These are phyloP conservation scores for Phaeosphaeria sp. DNA, from an alignment of 2,329 filamentous ascomycete genomes.

Conservation along the genomic window DNA sequence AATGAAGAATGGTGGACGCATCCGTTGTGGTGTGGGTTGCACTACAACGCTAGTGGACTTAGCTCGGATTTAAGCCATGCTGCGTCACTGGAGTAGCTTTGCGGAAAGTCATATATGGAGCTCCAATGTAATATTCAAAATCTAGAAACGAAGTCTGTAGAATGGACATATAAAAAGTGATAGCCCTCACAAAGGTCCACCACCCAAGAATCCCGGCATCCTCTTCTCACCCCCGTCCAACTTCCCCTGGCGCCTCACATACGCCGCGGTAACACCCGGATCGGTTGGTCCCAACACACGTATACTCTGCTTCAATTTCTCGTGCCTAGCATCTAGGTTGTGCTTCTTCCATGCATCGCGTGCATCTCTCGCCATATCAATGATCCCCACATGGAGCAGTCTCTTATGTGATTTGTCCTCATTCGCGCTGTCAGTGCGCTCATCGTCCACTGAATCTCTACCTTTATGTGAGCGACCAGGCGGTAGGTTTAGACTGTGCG, in stretches of 20 bases:
- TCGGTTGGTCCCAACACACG: slow-evolving; percentile 39
- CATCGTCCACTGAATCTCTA: neutral
- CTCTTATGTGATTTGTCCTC: slow-evolving; percentile 12
- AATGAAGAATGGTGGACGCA: neutral
- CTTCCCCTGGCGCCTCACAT: slow-evolving; percentile 11
- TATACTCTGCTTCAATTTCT: slow-evolving; percentile 42
- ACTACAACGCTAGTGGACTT: slow-evolving; percentile 1
- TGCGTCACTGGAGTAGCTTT: too few species aligned
- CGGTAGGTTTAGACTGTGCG: neutral
- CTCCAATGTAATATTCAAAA: neutral
- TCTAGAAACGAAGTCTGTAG: neutral
- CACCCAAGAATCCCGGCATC: slow-evolving; percentile 12
- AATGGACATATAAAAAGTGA: neutral
- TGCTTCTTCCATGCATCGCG: slow-evolving; percentile 30
- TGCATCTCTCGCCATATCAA: slow-evolving; percentile 31
- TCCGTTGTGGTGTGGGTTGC: neutral
- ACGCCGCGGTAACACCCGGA: slow-evolving; percentile 23
- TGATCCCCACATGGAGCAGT: slow-evolving; percentile 7
- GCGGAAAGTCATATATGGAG: too few species aligned
- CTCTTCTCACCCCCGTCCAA: slow-evolving; percentile 2
- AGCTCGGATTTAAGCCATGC: slow-evolving; percentile 10
- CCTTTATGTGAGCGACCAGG: neutral
- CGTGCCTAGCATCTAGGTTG: slow-evolving; percentile 26
- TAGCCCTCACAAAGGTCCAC: neutral
- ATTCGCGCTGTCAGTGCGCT: slow-evolving; percentile 2